Conservation (phyloP, 805 yeast species). For the Maudiozyma bulderi region DNA sequence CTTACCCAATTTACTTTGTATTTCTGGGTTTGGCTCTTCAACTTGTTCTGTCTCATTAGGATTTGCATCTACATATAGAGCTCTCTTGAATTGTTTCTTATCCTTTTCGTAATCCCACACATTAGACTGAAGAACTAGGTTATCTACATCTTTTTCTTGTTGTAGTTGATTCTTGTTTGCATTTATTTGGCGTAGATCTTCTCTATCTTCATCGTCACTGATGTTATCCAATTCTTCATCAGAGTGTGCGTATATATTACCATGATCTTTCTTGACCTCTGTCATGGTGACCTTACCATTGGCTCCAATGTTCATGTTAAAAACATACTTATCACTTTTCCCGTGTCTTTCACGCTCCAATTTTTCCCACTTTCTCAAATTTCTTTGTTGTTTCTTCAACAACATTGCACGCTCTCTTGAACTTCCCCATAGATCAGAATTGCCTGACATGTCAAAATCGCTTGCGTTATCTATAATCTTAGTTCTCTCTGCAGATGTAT, state of each 20-base stretch:
- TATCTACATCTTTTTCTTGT: conserved; percentile 8
- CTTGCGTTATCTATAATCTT: conserved; percentile 87
- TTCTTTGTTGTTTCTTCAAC: conserved; percentile 76
- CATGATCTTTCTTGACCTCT: conserved; percentile 32
- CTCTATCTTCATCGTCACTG: conserved; percentile 31
- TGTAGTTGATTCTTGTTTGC: conserved; percentile 19
- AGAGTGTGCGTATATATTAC: conserved; percentile 17
- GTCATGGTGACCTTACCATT: conserved; percentile 71
- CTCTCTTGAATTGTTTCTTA: conserved; percentile 44
- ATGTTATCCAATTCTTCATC: conserved; percentile 28
- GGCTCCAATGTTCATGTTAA: conserved; percentile 63
- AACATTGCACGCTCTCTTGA: conserved; percentile 82
- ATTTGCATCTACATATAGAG: conserved; percentile 31
- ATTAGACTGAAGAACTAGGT: conserved; percentile 26
- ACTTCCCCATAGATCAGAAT: conserved; percentile 65
- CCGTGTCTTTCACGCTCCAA: conserved; percentile 54
- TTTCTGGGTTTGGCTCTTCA: background rate
- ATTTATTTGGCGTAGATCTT: conserved; percentile 24
- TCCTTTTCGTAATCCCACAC: conserved; percentile 58
- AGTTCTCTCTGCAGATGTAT: conserved; percentile 81
- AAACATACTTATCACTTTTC: conserved; percentile 53
- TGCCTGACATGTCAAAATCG: conserved; percentile 50
- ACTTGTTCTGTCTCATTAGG: background rate
- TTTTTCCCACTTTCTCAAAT: conserved; percentile 53
- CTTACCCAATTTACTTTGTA: background rate